phyloP scores from a whole-genome alignment of 768 basidiomycete species.

The Paxillus ammoniavirescens region DNA sequence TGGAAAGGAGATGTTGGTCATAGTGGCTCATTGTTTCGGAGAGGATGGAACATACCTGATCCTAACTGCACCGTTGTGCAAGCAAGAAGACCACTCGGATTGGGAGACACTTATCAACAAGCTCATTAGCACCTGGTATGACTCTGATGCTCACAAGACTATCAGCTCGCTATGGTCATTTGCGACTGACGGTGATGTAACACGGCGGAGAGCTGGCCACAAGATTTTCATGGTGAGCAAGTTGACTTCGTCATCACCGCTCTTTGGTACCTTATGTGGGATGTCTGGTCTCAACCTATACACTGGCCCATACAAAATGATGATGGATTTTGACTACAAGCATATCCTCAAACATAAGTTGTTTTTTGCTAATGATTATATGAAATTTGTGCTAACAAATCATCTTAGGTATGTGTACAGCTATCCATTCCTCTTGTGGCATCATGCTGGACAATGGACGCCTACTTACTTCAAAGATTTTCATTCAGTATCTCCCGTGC shows the following conservation, averaged over 20 bases:
- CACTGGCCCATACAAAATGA: conserved; percentile 5
- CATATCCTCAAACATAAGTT: conserved; percentile 18
- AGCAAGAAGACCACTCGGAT: conserved; percentile 1
- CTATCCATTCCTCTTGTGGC: conserved; percentile 1
- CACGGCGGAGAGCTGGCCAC: conserved; percentile 5
- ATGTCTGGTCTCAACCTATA: conserved; percentile 15
- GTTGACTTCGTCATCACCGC: not conserved
- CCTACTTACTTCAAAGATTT: not conserved
- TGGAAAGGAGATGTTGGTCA: conserved; percentile 3
- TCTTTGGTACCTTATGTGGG: conserved; percentile 1
- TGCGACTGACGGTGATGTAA: conserved; percentile 17
- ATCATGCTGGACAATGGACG: not conserved
- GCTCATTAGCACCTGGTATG: not conserved
- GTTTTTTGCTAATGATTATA: not conserved
- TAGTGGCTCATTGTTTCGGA: not conserved
- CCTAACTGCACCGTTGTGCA: conserved; percentile 10
- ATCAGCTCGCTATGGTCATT: conserved; percentile 5
- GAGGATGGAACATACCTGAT: conserved; percentile 6
- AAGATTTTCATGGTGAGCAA: not conserved
- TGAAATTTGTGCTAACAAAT: too few relatives aligned
- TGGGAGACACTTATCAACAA: not conserved
- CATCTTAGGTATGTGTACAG: conserved; percentile 9
- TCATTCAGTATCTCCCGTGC: not conserved
- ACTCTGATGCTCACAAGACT: not conserved
- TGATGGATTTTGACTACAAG: conserved; percentile 16